Conservation (phyloP, 305 asterid genomes). For the Fraxinus ornus region DNA sequence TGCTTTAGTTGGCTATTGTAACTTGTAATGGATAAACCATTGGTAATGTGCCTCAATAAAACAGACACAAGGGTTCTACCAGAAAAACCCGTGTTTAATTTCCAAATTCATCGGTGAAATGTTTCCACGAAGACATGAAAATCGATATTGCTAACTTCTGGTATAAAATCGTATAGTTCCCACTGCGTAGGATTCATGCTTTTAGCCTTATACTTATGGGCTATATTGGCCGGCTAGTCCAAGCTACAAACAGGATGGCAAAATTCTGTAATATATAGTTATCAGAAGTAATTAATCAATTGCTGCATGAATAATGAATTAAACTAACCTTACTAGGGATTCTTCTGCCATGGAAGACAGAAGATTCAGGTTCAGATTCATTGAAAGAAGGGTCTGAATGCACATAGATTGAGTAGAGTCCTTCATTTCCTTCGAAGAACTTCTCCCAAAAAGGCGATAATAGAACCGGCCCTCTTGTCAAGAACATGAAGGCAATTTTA, state of each 20-base stretch:
- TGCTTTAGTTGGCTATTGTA: not conserved
- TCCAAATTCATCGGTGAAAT: no score
- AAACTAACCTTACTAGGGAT: conserved; percentile 78
- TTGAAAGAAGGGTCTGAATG: conserved; percentile 65
- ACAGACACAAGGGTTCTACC: no score
- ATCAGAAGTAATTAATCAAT: not conserved
- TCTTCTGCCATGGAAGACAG: conserved; percentile 63
- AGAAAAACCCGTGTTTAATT: no score
- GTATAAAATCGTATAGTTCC: not conserved
- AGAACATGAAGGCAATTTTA: conserved; percentile 81
- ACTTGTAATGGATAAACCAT: not conserved
- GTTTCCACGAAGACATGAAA: no score
- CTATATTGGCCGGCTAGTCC: no score
- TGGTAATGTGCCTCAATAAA: no score
- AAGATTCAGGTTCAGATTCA: conserved; percentile 47
- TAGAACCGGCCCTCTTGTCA: conserved; percentile 56
- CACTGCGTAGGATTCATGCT: not conserved
- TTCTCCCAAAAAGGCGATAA: conserved; percentile 82
- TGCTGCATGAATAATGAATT: not conserved
- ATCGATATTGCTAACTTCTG: not conserved
- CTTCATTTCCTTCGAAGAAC: conserved; percentile 62
- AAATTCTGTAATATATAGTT: not conserved
- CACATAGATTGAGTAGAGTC: conserved; percentile 66
- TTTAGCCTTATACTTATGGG: not conserved
- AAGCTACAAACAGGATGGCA: not conserved